phyloP scores from a whole-genome alignment of 75 land plant genomes.

The Pinus tabuliformis region DNA sequence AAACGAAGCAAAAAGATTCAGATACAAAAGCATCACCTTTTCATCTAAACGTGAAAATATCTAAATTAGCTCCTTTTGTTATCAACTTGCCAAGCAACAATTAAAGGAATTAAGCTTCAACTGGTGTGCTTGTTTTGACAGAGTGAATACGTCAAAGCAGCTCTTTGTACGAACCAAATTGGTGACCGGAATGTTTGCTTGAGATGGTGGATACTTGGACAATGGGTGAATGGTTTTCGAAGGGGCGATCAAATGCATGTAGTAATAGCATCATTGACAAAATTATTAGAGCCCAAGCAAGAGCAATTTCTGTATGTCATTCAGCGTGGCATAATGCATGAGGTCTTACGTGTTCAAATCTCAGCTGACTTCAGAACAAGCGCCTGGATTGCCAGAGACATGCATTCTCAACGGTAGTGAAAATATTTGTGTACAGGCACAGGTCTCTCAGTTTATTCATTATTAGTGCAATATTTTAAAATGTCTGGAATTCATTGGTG shows the following conservation, averaged over 20 bases:
- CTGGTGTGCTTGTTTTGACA: constrained; percentile 19
- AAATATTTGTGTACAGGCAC: no score
- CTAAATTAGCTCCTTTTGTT: background rate
- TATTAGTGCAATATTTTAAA: no score
- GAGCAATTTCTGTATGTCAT: constrained; percentile 57
- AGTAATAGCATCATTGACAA: constrained; percentile 48
- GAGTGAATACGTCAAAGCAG: constrained; percentile 35
- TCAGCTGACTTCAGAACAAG: constrained; percentile 52
- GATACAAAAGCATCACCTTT: no score
- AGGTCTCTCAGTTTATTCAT: no score
- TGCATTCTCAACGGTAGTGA: constrained; percentile 38
- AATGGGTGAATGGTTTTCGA: constrained; percentile 90
- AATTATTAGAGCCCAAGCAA: constrained; percentile 37
- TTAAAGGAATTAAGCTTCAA: background rate
- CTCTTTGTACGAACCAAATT: constrained; percentile 42
- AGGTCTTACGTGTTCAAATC: constrained; percentile 85
- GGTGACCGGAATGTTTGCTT: constrained; percentile 65
- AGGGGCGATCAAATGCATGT: constrained; percentile 65
- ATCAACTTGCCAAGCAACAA: background rate
- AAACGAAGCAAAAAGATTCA: no score
- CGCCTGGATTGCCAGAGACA: constrained; percentile 46
- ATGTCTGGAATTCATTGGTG: no score
- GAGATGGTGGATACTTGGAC: constrained; percentile 92
- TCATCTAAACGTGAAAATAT: no score
- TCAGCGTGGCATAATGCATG: constrained; percentile 77